Conservation (phyloP, 2,329 filamentous ascomycete species). For the Aspergillus caelatus region DNA sequence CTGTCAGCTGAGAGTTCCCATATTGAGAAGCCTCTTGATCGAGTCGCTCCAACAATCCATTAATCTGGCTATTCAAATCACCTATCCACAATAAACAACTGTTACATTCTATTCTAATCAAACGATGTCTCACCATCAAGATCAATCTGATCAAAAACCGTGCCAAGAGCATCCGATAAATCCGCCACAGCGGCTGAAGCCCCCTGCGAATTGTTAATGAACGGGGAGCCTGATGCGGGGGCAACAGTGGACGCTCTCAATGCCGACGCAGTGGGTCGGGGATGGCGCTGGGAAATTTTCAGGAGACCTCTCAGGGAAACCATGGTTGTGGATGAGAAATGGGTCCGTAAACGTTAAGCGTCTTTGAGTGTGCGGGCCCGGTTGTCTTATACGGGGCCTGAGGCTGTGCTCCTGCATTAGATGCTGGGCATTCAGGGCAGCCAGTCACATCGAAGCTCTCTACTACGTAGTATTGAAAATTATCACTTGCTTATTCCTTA, state of each 20-base stretch:
- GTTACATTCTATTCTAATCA: background rate
- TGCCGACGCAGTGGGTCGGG: constrained; percentile 1
- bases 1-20: constrained; percentile 5
- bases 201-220: constrained; percentile 9
- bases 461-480: background rate
- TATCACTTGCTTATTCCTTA: background rate
- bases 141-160: constrained; percentile 7
- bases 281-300: constrained; percentile 5
- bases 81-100: background rate
- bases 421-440: background rate
- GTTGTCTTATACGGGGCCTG: background rate
- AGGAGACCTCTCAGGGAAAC: constrained; percentile 3
- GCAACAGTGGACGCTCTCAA: constrained; percentile 1
- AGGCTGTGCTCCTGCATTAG: background rate
- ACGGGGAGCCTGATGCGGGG: constrained; percentile 7
- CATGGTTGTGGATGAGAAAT: background rate
- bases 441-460: background rate
- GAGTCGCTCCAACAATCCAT: background rate
- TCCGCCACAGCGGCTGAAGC: constrained; percentile 10
- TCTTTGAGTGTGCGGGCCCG: background rate
- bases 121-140: constrained; percentile 1
- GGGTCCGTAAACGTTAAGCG: background rate
- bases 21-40: constrained; percentile 11
- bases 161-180: constrained; percentile 5
- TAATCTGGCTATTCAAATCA: background rate